Evolutionary conservation across 805 yeast species (phyloP).

Genomic region (Metschnikowia kunwiensis): DNA sequence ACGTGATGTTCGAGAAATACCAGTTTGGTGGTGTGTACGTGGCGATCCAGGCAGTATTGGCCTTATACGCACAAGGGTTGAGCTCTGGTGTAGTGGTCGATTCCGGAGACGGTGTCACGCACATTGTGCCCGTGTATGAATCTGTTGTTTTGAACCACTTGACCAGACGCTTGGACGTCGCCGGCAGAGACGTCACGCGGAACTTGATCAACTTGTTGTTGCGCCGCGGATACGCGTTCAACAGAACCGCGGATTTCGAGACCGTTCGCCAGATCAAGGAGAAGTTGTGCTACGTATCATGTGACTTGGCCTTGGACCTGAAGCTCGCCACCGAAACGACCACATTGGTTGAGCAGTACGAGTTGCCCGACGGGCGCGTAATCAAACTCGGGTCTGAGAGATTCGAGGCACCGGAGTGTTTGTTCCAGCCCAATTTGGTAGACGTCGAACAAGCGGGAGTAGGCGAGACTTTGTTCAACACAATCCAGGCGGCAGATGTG

Average conservation of each 20-base stretch:
- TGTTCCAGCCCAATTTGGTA: constrained; percentile 92
- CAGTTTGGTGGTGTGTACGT: constrained; percentile 91
- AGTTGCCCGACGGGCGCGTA: constrained; percentile 94
- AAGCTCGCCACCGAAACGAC: constrained; percentile 93
- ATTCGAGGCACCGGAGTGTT: constrained; percentile 94
- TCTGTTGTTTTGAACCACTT: constrained; percentile 93
- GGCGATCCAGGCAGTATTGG: constrained; percentile 97
- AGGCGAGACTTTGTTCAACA: constrained; percentile 88
- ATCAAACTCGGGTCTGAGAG: constrained; percentile 94
- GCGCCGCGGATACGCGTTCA: constrained; percentile 96
- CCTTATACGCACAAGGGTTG: constrained; percentile 94
- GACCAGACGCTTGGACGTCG: constrained; percentile 90
- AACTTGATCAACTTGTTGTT: constrained; percentile 85
- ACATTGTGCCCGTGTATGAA: constrained; percentile 96
- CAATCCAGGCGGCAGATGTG: constrained; percentile 91
- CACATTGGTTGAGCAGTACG: constrained; percentile 83
- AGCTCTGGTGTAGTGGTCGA: constrained; percentile 98
- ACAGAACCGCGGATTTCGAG: constrained; percentile 98
- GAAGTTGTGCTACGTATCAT: constrained; percentile 90
- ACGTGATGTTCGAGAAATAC: constrained; percentile 88
- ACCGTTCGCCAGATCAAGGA: constrained; percentile 98
- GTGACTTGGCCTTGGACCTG: constrained; percentile 86
- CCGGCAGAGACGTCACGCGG: constrained; percentile 98
- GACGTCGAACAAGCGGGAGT: constrained; percentile 97
- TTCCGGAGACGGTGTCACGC: constrained; percentile 98